phyloP scores from a whole-genome alignment of 176 grass and related monocot genomes.

The Luzula sylvatica region DNA sequence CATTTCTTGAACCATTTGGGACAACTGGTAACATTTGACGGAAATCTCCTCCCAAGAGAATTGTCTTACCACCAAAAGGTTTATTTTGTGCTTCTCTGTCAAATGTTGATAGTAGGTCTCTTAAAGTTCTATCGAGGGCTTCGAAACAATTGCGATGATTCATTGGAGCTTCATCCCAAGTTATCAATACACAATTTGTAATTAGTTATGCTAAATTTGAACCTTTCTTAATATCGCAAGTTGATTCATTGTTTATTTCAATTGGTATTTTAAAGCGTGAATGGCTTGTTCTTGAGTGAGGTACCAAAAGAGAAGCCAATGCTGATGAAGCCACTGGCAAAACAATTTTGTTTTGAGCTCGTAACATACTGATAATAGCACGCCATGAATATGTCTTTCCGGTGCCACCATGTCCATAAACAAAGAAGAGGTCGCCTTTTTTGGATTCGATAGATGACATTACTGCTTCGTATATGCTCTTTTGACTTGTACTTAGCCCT shows the following conservation, averaged over 20 bases:
- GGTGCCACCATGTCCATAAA: slow-evolving; percentile 2
- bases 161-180: slow-evolving; percentile 17
- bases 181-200: background rate
- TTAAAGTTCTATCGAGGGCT: background rate
- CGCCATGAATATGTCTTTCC: slow-evolving; percentile 15
- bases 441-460: background rate
- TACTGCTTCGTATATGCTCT: background rate
- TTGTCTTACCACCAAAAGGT: background rate
- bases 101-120: background rate
- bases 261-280: slow-evolving; percentile 14
- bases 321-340: background rate
- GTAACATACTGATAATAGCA: background rate
- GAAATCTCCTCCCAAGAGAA: background rate
- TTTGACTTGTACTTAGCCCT: background rate
- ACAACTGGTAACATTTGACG: slow-evolving; percentile 3
- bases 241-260: background rate
- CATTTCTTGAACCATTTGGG: background rate
- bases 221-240: background rate
- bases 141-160: slow-evolving; percentile 17
- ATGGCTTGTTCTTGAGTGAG: background rate
- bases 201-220: background rate
- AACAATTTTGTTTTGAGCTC: background rate
- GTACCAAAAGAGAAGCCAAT: background rate
- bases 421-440: background rate
- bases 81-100: background rate